Base-by-base conservation (phyloP, 495 filamentous ascomycete genomes). In the Penicillium daleae region DNA sequence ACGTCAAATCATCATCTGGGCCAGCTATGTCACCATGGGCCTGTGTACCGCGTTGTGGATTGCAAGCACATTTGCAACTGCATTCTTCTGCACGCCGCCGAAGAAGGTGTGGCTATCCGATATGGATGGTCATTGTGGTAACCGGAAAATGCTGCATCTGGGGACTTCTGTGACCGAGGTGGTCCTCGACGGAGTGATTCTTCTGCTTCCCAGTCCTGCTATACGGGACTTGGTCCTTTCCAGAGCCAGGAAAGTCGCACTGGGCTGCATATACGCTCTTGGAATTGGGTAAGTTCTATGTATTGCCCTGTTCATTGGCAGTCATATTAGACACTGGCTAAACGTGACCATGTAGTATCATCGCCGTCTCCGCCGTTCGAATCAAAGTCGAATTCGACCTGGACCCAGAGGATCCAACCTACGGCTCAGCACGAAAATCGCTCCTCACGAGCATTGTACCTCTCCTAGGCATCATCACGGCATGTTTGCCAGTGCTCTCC, bases 31-130 rank as follows among this genome's bases (percentile, higher is more conserved):
- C 4, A 35, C 58, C 21, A 61, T 68, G 37, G 52, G 54, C 19
- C 48, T 72, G 27, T 66, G 70, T 37, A 52, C 48, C 0, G 50
- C 58, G 1, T 57, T 72, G 10, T 65, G 64, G 55, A 27, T 64
- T 21, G 63, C 62, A 59, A 60, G 64, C 24, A 55, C 64, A 1
- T 48, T 70, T 21, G 67, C 63, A 44, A 66, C 60, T 3, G 65
- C 62, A 6, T 67, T 72, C 37, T 42, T 66, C 46, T 72, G 70
- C 39, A 50, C 32, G 0, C 70, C 70, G 8, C 44, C 58, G 8
- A 56, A 57, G 10, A 69, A 57, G 42, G 27, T 61, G 21, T 71
- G 66, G 66, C 33, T 62, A 3, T 10, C 61, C 29, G 55, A 61
- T 26, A 17, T 44, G 0, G 27, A 54, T 2, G 69, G 66, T 2